phyloP scores from a whole-genome alignment of 495 filamentous ascomycete genomes.

The Penicillium paradoxum region DNA sequence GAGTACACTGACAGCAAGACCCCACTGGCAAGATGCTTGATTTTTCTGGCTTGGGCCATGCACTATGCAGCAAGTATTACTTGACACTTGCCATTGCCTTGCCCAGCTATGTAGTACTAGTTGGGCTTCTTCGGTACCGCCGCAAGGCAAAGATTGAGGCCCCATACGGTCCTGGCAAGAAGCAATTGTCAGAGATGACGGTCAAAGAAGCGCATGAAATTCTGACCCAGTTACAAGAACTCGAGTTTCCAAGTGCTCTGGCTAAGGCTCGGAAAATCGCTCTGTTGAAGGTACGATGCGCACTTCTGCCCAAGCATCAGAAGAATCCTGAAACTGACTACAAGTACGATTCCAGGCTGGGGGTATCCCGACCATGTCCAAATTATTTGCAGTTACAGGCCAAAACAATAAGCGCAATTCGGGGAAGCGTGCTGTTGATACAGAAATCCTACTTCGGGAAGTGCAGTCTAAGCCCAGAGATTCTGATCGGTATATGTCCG shows the following conservation, averaged over 20 bases:
- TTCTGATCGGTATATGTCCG: slow-evolving; percentile 26
- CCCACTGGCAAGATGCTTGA: not conserved
- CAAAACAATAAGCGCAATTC: slow-evolving; percentile 28
- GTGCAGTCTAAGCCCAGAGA: slow-evolving; percentile 24
- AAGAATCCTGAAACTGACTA: not conserved
- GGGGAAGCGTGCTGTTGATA: slow-evolving; percentile 28
- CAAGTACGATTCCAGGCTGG: slow-evolving; percentile 21
- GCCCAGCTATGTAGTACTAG: slow-evolving; percentile 5
- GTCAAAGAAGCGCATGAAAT: slow-evolving; percentile 28
- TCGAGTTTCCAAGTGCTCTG: slow-evolving; percentile 30
- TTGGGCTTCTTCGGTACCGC: slow-evolving; percentile 14
- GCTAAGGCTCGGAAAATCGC: slow-evolving; percentile 23
- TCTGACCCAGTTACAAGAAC: slow-evolving; percentile 21
- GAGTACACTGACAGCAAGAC: not conserved
- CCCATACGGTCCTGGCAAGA: slow-evolving; percentile 13
- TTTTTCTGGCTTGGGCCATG: not conserved
- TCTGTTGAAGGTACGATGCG: slow-evolving; percentile 25
- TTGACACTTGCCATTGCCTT: not conserved
- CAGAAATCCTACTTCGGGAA: slow-evolving; percentile 28
- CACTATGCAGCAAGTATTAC: not conserved
- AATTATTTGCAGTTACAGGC: slow-evolving; percentile 31
- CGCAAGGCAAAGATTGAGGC: slow-evolving; percentile 12
- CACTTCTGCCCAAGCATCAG: not conserved
- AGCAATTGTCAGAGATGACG: slow-evolving; percentile 28
- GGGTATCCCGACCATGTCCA: slow-evolving; percentile 34